phyloP scores from a whole-genome alignment of 805 yeast genomes.

The Saccharomyces kudriavzevii region DNA sequence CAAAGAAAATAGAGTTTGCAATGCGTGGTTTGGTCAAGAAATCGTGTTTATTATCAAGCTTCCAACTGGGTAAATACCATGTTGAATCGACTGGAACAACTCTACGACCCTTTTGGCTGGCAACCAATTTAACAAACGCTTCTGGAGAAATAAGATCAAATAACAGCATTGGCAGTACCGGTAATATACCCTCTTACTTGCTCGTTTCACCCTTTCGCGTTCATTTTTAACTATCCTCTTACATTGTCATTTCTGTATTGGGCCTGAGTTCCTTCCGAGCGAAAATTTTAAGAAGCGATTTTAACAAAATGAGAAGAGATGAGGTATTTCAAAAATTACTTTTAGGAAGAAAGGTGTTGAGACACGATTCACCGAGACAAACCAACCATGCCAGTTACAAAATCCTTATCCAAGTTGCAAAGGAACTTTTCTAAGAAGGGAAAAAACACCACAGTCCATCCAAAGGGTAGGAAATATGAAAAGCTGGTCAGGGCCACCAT shows the following conservation, averaged over 20 bases:
- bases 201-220: background rate
- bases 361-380: background rate
- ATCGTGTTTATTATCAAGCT: conserved; percentile 52
- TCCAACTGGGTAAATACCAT: conserved; percentile 82
- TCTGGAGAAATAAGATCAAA: conserved; percentile 26
- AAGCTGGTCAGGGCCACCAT: conserved; percentile 79
- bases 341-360: background rate
- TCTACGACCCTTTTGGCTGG: conserved; percentile 20
- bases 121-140: conserved; percentile 16
- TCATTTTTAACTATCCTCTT: background rate
- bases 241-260: background rate
- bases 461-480: conserved; percentile 82
- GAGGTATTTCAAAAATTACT: background rate
- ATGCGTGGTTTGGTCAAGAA: conserved; percentile 48
- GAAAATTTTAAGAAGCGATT: background rate
- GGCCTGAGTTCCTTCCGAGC: background rate
- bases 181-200: background rate
- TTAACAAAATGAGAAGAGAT: background rate
- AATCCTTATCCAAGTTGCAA: conserved; percentile 28
- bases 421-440: conserved; percentile 16
- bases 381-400: conserved; percentile 27
- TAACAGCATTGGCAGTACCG: conserved; percentile 11
- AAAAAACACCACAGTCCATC: conserved; percentile 43
- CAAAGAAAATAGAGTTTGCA: conserved; percentile 64
- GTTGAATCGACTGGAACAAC: conserved; percentile 73